Base-by-base conservation (phyloP, 2,329 filamentous ascomycete genomes). In the Sporothrix variecibatus region DNA sequence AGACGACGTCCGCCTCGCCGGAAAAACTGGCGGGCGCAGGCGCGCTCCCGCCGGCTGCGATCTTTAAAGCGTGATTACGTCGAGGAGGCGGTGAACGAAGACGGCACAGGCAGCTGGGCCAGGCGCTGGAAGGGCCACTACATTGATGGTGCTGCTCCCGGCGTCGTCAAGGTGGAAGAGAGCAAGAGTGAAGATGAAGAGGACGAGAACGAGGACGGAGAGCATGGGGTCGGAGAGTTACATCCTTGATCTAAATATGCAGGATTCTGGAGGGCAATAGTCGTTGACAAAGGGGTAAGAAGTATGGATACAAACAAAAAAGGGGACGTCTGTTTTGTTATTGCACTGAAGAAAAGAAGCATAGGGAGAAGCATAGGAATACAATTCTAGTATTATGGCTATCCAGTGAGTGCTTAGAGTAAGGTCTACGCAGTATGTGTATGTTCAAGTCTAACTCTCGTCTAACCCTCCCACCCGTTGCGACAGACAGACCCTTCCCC, bases 401-500 rank as follows among this genome's bases (percentile, higher is more conserved):
- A 17, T 3, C 3, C 26, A 58, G 34, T 34, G n/a, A n/a, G 9
- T 40, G 38, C 40, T 43, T 9, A 11, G 12, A 43, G n/a, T 34
- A 20, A 20, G 15, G 20, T 65, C 34, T 65, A 26, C 51, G 51
- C 15, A 9, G 51, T 43, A 40, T 43, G n/a, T 23, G 9, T 17
- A 11, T n/a, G 4, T 65, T 43, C n/a, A 12, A 0, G 15, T 46
- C 3, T 3, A 49, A 20, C n/a, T 11, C 15, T n/a, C 28, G 4
- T 15, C n/a, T 53, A 31, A 0, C 58, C 46, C 5, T 11, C 46
- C 23, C 28, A 38, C 12, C 67, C 51, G 7, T 49, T 46, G 2
- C 65, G 56, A 34, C 71, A 73, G 2, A 67, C 56, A 6, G 38
- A 46, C n/a, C 64, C 62, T n/a, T 34, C 40, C 8, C 64, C 49